Base-by-base conservation (phyloP, 306 rosid genomes). In the Sindora glabra region DNA sequence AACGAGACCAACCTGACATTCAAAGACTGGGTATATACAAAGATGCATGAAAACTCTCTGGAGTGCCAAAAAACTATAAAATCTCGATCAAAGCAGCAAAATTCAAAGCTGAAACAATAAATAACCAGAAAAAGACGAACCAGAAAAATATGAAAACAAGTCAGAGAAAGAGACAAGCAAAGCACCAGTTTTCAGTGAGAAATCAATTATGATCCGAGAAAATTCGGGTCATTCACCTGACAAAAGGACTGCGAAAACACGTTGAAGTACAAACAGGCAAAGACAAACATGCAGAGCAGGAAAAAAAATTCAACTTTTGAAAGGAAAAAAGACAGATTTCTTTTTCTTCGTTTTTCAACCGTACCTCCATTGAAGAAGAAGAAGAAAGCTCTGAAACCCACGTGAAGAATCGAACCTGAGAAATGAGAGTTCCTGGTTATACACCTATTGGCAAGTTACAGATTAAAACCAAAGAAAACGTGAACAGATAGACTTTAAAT, bases 161-260 rank as follows among this genome's bases (percentile, higher is more conserved):
- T n/a, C 22, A 12, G 24, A 60, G 19, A 65, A 71, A 67, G 44
- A 57, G 58, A 68, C 61, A 69, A 63, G 56, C 62, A n/a, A 71
- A 64, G 50, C 45, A 34, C 19, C 42, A n/a, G n/a, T 74, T 49
- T 22, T 26, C 33, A 61, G 71, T 15, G 32, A 68, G 62, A 77
- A 79, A 61, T 79, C 69, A 47, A 74, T 73, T 56, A 78, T 71
- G 90, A 88, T 88, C 87, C 73, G 71, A 53, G 69, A 68, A 73
- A 82, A 77, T 70, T 69, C 71, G 52, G 73, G 73, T 38, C 68
- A 41, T 69, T 57, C 18, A 68, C 40, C 40, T 37, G 38, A 60
- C 56, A 72, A 30, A 45, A n/a, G n/a, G n/a, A n/a, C n/a, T n/a
- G n/a, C n/a, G 57, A 76, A 59, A 65, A 29, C n/a, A n/a, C 59